A percentile compares a stretch with the other conserved stretches of the same genome.
Conservation (phyloP, 805 yeast species). For the Myxozyma nipponensis region DNA sequence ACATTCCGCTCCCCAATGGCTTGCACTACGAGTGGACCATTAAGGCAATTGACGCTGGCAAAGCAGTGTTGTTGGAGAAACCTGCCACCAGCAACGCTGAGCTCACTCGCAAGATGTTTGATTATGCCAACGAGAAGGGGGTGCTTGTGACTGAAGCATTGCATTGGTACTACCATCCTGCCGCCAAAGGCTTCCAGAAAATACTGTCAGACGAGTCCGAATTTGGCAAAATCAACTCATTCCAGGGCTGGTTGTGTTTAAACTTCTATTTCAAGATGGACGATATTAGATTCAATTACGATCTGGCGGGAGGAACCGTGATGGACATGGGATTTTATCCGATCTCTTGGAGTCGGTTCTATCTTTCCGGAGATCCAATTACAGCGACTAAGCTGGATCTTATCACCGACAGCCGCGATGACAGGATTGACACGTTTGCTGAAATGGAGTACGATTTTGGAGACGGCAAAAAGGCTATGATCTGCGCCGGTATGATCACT, state of each 20-base stretch:
- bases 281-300: constrained; percentile 12
- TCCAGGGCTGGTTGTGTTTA: constrained; percentile 12
- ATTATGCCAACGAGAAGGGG: constrained; percentile 5
- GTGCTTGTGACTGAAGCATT: constrained; percentile 21
- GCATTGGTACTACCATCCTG: constrained; percentile 27
- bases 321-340: constrained; percentile 28
- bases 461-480: constrained; percentile 4
- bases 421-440: constrained; percentile 12
- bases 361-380: constrained; percentile 15
- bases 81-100: constrained; percentile 22
- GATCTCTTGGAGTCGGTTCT: constrained; percentile 24
- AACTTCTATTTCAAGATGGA: not conserved
- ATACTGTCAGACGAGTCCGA: constrained; percentile 10
- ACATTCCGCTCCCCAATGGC: constrained; percentile 25
- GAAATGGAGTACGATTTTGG: constrained; percentile 9
- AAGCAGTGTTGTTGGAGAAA: constrained; percentile 25
- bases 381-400: constrained; percentile 6
- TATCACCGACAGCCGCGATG: constrained; percentile 4
- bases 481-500: constrained; percentile 7
- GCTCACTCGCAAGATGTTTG: constrained; percentile 16
- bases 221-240: constrained; percentile 18
- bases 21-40: constrained; percentile 27
- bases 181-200: constrained; percentile 8
- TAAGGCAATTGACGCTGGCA: constrained; percentile 17
- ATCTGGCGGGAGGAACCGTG: constrained; percentile 20